Percentiles rank a stretch among this genome's conserved stretches.
Evolutionary conservation across 2,329 filamentous ascomycete genomes (phyloP).

Genomic region (Teratosphaeria zuluensis): DNA sequence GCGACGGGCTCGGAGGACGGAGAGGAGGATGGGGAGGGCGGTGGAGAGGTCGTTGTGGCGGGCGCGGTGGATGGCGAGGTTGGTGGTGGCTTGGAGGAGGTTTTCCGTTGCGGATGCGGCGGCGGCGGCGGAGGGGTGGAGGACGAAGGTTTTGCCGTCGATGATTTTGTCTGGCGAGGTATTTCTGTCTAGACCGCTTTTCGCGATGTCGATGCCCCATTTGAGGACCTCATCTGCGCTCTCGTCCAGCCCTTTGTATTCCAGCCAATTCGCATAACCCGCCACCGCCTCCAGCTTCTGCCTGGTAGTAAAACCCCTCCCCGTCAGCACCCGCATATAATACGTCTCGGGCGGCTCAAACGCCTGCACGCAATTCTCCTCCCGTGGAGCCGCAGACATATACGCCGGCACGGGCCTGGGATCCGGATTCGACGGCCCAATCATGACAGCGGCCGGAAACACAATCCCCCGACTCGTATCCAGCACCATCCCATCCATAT

Average conservation of each 20-base stretch:
- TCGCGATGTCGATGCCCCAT: conserved; percentile 67
- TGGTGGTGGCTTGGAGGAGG: conserved; percentile 63
- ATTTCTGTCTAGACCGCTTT: conserved; percentile 37
- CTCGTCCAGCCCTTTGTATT: conserved; percentile 59
- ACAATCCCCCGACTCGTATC: conserved; percentile 58
- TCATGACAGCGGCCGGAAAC: conserved; percentile 63
- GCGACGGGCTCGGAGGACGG: conserved; percentile 68
- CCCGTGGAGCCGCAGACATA: conserved; percentile 53
- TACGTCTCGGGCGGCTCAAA: conserved; percentile 63
- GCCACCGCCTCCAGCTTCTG: conserved; percentile 76
- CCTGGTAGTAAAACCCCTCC: conserved; percentile 64
- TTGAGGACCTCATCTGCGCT: conserved; percentile 63
- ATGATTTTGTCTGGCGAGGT: conserved; percentile 35
- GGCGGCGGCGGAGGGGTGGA: conserved; percentile 33
- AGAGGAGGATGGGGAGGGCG: conserved; percentile 77
- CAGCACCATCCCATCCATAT: conserved; percentile 67
- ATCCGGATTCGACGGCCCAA: conserved; percentile 73
- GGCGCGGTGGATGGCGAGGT: conserved; percentile 69
- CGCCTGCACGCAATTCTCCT: conserved; percentile 64
- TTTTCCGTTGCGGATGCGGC: conserved; percentile 64
- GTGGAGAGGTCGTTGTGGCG: conserved; percentile 53
- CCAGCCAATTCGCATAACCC: conserved; percentile 75
- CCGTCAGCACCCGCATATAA: conserved; percentile 75
- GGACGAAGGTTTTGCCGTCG: conserved; percentile 52
- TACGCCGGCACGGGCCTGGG: conserved; percentile 63